Conservation (phyloP, 805 yeast species). For the Cyberlindnera misumaiensis region DNA sequence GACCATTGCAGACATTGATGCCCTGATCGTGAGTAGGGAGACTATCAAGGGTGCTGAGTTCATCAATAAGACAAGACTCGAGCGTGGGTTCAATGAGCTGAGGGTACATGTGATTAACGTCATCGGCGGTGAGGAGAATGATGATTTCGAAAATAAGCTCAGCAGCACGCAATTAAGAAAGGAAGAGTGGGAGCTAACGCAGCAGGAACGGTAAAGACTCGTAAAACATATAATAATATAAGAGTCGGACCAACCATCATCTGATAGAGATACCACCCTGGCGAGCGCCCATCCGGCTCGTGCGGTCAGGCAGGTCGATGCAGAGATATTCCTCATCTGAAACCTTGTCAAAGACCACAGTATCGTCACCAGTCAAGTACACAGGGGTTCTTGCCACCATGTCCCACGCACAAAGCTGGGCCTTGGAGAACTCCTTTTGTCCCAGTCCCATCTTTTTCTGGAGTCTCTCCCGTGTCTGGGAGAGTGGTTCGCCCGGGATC, state of each 20-base stretch:
- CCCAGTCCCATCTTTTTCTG: constrained; percentile 69
- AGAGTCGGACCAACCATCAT: constrained; percentile 22
- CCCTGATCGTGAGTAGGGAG: constrained; percentile 76
- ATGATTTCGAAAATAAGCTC: constrained; percentile 62
- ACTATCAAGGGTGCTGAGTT: constrained; percentile 66
- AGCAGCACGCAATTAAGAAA: constrained; percentile 79
- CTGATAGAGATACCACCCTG: constrained; percentile 36
- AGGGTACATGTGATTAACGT: constrained; percentile 51
- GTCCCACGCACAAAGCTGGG: constrained; percentile 40
- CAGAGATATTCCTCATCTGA: constrained; percentile 52
- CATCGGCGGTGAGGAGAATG: constrained; percentile 53
- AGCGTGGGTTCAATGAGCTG: constrained; percentile 47
- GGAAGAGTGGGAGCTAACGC: constrained; percentile 15
- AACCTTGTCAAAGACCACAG: constrained; percentile 50
- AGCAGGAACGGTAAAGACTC: background rate
- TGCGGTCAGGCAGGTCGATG: constrained; percentile 82
- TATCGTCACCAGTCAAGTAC: constrained; percentile 39
- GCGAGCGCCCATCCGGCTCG: constrained; percentile 45
- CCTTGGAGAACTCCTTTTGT: constrained; percentile 71
- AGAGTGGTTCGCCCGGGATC: constrained; percentile 57
- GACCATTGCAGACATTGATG: constrained; percentile 60
- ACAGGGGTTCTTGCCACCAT: constrained; percentile 28
- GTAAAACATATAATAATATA: background rate
- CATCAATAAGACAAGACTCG: constrained; percentile 60
- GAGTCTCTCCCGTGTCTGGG: constrained; percentile 58